Percentiles rank a stretch among this genome's conserved stretches.
Evolutionary conservation across 345 rosid species (phyloP).

Genomic region (Citrus medica): DNA sequence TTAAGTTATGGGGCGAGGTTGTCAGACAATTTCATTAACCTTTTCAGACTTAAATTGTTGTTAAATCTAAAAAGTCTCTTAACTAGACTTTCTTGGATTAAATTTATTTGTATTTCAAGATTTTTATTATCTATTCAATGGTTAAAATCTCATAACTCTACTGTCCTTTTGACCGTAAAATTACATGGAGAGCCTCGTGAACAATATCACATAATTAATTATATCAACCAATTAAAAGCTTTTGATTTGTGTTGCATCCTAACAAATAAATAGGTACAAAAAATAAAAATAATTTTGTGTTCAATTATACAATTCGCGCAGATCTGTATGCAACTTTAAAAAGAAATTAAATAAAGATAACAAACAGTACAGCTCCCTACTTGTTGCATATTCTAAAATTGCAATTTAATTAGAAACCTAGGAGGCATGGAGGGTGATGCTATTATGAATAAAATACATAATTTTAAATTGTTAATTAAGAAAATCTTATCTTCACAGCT

Average conservation of each 20-base stretch:
- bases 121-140: no score
- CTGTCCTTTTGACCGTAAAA: no score
- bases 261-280: neutral
- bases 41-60: no score
- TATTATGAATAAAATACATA: neutral
- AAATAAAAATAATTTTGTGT: neutral
- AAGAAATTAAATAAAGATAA: neutral
- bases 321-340: neutral
- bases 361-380: neutral
- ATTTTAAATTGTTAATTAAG: neutral
- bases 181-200: no score
- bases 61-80: no score
- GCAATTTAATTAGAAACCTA: neutral
- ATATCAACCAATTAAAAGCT: no score
- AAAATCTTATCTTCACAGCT: neutral
- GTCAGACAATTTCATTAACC: no score
- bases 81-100: no score
- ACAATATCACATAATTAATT: no score
- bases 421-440: neutral
- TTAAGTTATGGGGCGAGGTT: no score
- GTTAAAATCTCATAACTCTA: no score
- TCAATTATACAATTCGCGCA: neutral
- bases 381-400: neutral
- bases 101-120: no score
- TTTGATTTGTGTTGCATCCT: neutral